Percentiles rank a stretch among this genome's conserved stretches.
These are phyloP conservation scores for Pseudodiploospora longispora DNA, from an alignment of 2,329 filamentous ascomycete species.

Conservation along the genomic window DNA sequence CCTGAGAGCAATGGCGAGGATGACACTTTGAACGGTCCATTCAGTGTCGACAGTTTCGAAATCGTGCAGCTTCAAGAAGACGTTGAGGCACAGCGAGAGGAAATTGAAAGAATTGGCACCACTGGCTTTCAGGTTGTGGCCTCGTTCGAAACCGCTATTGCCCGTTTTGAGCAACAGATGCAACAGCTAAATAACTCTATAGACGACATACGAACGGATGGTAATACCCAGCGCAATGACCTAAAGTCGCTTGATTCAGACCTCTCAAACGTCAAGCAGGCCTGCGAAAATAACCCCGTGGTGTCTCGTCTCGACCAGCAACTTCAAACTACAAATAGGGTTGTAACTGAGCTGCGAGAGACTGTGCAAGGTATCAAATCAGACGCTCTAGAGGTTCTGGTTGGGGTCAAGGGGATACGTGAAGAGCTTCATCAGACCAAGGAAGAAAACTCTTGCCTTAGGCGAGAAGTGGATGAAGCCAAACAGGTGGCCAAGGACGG, in stretches of 20 bases:
- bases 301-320: conserved; percentile 15
- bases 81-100: conserved; percentile 24
- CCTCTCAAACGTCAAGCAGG: conserved; percentile 12
- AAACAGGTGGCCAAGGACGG: conserved; percentile 17
- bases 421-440: conserved; percentile 15
- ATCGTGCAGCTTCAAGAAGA: conserved; percentile 24
- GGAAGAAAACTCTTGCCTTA: conserved; percentile 16
- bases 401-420: conserved; percentile 16
- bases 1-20: neutral
- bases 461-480: conserved; percentile 14
- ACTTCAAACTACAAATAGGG: conserved; percentile 13
- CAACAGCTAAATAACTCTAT: conserved; percentile 22
- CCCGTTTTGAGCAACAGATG: conserved; percentile 26
- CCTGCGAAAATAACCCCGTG: conserved; percentile 8
- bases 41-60: conserved; percentile 8
- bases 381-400: conserved; percentile 12
- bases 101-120: conserved; percentile 29
- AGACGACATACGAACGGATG: conserved; percentile 16
- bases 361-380: conserved; percentile 10
- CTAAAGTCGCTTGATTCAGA: conserved; percentile 19
- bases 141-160: conserved; percentile 26
- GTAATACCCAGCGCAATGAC: conserved; percentile 15
- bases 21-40: neutral
- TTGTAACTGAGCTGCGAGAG: conserved; percentile 14
- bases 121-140: conserved; percentile 29